A percentile compares a stretch with the other conserved stretches of the same genome.
phyloP scores from a whole-genome alignment of 225 moss, liverwort and hornwort genomes.

The Sphagnum contortum region DNA sequence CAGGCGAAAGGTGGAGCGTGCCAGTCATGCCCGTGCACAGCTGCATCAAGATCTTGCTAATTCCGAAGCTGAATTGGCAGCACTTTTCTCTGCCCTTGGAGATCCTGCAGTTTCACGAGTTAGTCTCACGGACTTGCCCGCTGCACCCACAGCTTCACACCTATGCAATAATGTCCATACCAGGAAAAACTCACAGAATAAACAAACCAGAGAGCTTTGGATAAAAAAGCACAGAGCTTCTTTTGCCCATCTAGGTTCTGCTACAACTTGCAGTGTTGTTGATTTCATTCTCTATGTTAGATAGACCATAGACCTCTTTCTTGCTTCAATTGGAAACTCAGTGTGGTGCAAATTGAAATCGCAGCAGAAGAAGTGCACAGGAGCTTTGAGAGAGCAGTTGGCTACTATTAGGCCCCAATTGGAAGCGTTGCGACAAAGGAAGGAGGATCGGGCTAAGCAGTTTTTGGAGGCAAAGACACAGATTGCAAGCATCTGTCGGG shows the following conservation, averaged over 20 bases:
- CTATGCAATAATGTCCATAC: too few relatives aligned
- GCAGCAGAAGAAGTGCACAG: slow-evolving; percentile 73
- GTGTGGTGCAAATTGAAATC: not conserved
- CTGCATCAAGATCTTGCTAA: slow-evolving; percentile 49
- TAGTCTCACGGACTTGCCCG: slow-evolving; percentile 4
- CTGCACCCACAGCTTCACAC: too few relatives aligned
- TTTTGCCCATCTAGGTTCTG: too few relatives aligned
- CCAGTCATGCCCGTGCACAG: slow-evolving; percentile 41
- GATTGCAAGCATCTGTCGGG: slow-evolving; percentile 40
- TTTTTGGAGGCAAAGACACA: slow-evolving; percentile 52
- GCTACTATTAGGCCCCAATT: slow-evolving; percentile 62
- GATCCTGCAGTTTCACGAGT: slow-evolving; percentile 42
- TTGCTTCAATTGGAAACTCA: too few relatives aligned
- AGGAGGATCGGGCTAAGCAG: slow-evolving; percentile 37
- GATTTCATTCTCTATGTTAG: too few relatives aligned
- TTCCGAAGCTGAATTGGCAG: slow-evolving; percentile 41
- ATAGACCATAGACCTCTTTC: too few relatives aligned
- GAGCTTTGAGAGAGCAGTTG: slow-evolving; percentile 89
- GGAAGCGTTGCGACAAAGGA: slow-evolving; percentile 52
- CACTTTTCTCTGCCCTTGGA: slow-evolving; percentile 43
- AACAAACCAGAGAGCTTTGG: too few relatives aligned
- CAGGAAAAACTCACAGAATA: too few relatives aligned
- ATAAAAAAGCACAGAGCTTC: too few relatives aligned
- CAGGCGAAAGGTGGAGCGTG: slow-evolving; percentile 52
- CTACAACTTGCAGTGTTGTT: too few relatives aligned